Evolutionary conservation across 139 green algal genomes (phyloP).

Genomic region (Auxenochlorella protothecoides): DNA sequence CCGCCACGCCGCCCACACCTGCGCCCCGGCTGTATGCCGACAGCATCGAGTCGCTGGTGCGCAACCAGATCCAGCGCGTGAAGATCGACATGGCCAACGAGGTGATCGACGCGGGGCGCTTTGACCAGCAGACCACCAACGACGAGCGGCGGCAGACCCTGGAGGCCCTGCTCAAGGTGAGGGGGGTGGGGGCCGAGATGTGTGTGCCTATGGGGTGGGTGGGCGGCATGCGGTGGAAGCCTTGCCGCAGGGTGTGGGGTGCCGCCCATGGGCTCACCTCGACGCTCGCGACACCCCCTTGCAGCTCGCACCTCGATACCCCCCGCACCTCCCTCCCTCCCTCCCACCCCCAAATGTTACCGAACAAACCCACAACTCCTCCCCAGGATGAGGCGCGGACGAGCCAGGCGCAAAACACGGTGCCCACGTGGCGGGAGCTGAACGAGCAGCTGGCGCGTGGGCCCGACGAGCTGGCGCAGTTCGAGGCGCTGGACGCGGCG

Average conservation of each 20-base stretch:
- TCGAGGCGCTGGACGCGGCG: no score
- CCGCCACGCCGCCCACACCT: not conserved
- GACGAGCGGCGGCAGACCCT: constrained; percentile 75
- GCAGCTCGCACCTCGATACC: not conserved
- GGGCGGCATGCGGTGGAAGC: no score
- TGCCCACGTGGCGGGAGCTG: constrained; percentile 38
- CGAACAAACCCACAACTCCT: no score
- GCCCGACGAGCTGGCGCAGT: not conserved
- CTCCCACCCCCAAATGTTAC: not conserved
- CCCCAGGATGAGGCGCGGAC: constrained; percentile 45
- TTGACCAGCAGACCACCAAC: constrained; percentile 88
- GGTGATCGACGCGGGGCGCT: constrained; percentile 84
- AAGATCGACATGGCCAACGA: constrained; percentile 99
- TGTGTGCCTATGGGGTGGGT: no score
- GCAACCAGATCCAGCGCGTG: constrained; percentile 93
- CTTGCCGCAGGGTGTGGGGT: no score
- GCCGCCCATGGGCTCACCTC: no score
- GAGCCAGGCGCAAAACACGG: constrained; percentile 42
- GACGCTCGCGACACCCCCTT: not conserved
- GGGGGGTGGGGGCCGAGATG: not conserved
- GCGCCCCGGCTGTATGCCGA: constrained; percentile 54
- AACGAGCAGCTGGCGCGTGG: constrained; percentile 48
- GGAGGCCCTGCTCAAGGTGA: constrained; percentile 62
- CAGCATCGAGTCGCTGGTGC: constrained; percentile 85
- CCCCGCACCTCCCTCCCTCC: not conserved